Conservation (phyloP, 225 moss, liverwort and hornwort species). For the Sphagnum tenellum region DNA sequence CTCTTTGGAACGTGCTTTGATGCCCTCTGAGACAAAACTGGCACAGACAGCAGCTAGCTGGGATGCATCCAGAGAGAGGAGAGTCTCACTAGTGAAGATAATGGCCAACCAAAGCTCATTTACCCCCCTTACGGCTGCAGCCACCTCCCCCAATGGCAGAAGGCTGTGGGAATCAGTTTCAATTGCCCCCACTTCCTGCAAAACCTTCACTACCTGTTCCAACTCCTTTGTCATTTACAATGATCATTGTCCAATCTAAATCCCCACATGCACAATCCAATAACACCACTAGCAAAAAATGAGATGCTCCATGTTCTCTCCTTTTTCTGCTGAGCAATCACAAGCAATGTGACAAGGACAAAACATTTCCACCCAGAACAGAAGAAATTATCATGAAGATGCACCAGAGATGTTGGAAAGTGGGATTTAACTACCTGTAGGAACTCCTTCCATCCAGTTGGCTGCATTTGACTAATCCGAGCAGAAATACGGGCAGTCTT, state of each 20-base stretch:
- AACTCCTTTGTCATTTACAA: background rate
- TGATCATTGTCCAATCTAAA: no score
- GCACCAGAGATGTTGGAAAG: no score
- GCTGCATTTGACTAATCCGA: conserved; percentile 82
- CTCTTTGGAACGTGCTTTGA: conserved; percentile 64
- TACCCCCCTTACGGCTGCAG: conserved; percentile 66
- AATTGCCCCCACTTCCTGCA: conserved; percentile 72
- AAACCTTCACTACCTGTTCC: conserved; percentile 63
- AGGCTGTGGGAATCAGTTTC: conserved; percentile 54
- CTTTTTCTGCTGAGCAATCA: no score
- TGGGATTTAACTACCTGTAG: conserved; percentile 32
- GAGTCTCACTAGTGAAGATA: conserved; percentile 50
- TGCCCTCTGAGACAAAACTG: conserved; percentile 84
- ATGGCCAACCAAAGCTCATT: conserved; percentile 94
- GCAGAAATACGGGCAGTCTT: conserved; percentile 53
- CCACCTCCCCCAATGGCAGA: conserved; percentile 70
- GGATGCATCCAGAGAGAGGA: conserved; percentile 53
- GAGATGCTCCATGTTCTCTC: no score
- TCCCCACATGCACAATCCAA: no score
- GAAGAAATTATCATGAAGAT: no score
- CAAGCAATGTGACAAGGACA: no score
- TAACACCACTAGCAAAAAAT: no score
- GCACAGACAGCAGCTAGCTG: conserved; percentile 95
- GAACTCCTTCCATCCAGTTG: conserved; percentile 98
- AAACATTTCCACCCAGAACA: no score